phyloP scores from a whole-genome alignment of 495 filamentous ascomycete species.

The Tetracladium marchalianum region DNA sequence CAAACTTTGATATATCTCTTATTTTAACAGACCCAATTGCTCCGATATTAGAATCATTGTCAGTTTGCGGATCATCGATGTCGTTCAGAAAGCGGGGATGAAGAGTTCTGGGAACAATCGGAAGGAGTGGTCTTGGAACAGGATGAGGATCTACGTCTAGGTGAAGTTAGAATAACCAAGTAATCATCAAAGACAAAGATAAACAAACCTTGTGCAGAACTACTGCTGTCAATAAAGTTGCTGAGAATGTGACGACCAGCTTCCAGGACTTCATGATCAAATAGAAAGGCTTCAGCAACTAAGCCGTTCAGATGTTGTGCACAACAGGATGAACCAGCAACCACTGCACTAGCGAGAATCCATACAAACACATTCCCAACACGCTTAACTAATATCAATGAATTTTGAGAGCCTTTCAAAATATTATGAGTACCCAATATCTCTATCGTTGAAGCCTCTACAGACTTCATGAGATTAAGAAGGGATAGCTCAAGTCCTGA shows the following conservation, averaged over 20 bases:
- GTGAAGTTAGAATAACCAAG: too few relatives aligned
- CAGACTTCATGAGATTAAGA: not conserved
- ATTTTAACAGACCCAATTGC: too few relatives aligned
- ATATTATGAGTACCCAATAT: not conserved
- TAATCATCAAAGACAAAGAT: not conserved
- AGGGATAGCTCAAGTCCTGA: slow-evolving; percentile 5
- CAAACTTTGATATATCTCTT: too few relatives aligned
- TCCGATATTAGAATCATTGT: too few relatives aligned
- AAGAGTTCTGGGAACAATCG: too few relatives aligned
- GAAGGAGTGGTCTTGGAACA: too few relatives aligned
- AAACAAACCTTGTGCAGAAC: not conserved
- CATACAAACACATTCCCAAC: not conserved
- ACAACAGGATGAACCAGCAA: not conserved
- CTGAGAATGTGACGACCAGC: slow-evolving; percentile 3
- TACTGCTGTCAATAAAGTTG: not conserved
- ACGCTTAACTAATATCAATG: slow-evolving; percentile 1
- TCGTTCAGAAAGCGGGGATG: too few relatives aligned
- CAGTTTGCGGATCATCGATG: too few relatives aligned
- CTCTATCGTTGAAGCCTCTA: not conserved
- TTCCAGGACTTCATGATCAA: not conserved
- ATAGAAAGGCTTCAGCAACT: not conserved
- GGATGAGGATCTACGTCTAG: too few relatives aligned
- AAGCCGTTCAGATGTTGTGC: not conserved
- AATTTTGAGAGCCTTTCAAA: not conserved
- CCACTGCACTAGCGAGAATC: not conserved